These are phyloP conservation scores for Solanum chacoense DNA, from an alignment of 305 asterid species.

Conservation along the genomic window DNA sequence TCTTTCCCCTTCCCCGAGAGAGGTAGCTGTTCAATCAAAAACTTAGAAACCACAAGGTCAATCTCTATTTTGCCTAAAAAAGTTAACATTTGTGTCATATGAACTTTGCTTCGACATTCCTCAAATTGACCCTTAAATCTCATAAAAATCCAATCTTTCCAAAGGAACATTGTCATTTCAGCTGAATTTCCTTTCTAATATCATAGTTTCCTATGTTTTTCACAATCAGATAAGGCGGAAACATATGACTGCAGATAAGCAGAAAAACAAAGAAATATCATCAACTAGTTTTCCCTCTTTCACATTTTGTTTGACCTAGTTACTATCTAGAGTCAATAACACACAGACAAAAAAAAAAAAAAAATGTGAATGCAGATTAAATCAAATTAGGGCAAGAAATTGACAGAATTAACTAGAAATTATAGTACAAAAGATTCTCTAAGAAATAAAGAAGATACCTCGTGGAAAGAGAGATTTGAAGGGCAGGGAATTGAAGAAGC, in stretches of 20 bases:
- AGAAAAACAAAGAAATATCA: not conserved
- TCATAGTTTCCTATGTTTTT: not conserved
- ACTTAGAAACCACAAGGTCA: not conserved
- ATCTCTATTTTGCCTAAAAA: not conserved
- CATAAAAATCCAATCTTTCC: not conserved
- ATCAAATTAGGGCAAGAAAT: not conserved
- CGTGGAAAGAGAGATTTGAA: conserved; percentile 19
- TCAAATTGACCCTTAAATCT: not conserved
- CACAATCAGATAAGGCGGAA: not conserved
- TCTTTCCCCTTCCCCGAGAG: not conserved
- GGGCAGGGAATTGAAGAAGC: conserved; percentile 4
- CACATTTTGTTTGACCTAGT: not conserved
- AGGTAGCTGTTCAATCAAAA: not conserved
- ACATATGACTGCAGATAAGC: not conserved
- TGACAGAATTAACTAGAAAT: not conserved
- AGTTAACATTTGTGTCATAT: not conserved
- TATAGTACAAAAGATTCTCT: not conserved
- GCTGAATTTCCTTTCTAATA: not conserved
- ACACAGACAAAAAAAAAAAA: no score
- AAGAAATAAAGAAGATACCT: conserved; percentile 21
- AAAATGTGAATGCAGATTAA: not conserved
- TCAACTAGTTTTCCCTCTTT: not conserved
- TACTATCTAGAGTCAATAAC: not conserved
- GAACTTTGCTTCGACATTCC: not conserved
- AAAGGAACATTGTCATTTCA: not conserved